Evolutionary conservation across 129 eudicot species (phyloP).

Genomic region (Centrapalus pauciflorus): DNA sequence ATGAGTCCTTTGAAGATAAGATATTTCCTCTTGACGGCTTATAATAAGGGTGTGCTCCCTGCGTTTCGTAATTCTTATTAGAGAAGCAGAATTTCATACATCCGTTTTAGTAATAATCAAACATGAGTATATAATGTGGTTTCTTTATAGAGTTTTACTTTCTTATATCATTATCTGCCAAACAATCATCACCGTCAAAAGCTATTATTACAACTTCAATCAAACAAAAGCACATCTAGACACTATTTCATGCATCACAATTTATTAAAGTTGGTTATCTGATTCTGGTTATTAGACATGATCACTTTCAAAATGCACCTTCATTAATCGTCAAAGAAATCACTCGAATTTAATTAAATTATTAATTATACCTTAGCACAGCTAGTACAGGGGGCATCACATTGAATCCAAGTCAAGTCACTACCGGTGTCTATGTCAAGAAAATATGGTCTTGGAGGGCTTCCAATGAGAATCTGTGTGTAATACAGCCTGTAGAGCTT

Average conservation of each 20-base stretch:
- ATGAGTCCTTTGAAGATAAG: conserved; percentile 45
- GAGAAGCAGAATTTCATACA: background rate
- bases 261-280: too few species aligned
- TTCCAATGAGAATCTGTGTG: conserved; percentile 54
- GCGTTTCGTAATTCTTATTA: conserved; percentile 25
- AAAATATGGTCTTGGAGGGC: conserved; percentile 76
- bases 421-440: conserved; percentile 88
- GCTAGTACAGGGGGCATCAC: conserved; percentile 88
- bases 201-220: too few species aligned
- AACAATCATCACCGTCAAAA: too few species aligned
- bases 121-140: background rate
- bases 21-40: conserved; percentile 47
- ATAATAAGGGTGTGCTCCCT: conserved; percentile 84
- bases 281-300: too few species aligned
- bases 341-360: background rate
- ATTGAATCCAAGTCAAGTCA: conserved; percentile 83
- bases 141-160: too few species aligned
- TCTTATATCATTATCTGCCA: too few species aligned
- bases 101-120: background rate
- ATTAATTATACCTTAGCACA: conserved; percentile 63
- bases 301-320: too few species aligned
- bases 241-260: too few species aligned
- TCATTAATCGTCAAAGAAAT: too few species aligned
- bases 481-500: conserved; percentile 55
- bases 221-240: too few species aligned